phyloP scores from a whole-genome alignment of 2,329 filamentous ascomycete species.

The Diaporthe citriasiana region DNA sequence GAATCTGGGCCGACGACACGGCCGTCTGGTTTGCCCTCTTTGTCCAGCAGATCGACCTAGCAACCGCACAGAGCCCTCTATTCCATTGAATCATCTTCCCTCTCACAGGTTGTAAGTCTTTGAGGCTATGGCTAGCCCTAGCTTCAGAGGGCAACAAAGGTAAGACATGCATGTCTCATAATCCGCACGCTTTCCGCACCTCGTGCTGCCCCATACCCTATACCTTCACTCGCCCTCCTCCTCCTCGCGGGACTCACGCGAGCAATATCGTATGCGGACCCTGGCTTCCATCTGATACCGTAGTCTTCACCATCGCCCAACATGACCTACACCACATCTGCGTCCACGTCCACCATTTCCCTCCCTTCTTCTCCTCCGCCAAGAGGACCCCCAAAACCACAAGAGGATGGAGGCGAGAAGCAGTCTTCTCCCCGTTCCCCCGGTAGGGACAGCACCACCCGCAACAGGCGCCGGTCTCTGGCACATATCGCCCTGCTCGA shows the following conservation, averaged over 20 bases:
- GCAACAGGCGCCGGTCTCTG: conserved; percentile 39
- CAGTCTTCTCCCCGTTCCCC: conserved; percentile 29
- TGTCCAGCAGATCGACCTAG: conserved; percentile 16
- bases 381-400: conserved; percentile 7
- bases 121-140: conserved; percentile 22
- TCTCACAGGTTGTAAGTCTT: not conserved
- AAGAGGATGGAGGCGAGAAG: conserved; percentile 21
- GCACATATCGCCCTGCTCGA: conserved; percentile 41
- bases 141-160: conserved; percentile 29
- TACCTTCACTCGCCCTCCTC: conserved; percentile 18
- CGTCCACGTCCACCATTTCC: conserved; percentile 31
- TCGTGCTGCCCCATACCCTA: not conserved
- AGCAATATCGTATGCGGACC: conserved; percentile 9
- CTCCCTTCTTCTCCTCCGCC: conserved; percentile 24
- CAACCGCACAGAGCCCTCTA: conserved; percentile 1
- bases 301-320: not conserved
- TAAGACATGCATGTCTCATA: conserved; percentile 29
- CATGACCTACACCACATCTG: conserved; percentile 31
- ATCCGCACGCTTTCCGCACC: not conserved
- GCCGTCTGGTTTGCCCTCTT: conserved; percentile 20
- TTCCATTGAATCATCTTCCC: not conserved
- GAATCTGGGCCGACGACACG: conserved; percentile 14
- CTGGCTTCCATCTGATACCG: not conserved
- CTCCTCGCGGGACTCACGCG: conserved; percentile 25
- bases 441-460: conserved; percentile 36